Conservation (phyloP, 257 asterid genomes). For the Coffea canephora region DNA sequence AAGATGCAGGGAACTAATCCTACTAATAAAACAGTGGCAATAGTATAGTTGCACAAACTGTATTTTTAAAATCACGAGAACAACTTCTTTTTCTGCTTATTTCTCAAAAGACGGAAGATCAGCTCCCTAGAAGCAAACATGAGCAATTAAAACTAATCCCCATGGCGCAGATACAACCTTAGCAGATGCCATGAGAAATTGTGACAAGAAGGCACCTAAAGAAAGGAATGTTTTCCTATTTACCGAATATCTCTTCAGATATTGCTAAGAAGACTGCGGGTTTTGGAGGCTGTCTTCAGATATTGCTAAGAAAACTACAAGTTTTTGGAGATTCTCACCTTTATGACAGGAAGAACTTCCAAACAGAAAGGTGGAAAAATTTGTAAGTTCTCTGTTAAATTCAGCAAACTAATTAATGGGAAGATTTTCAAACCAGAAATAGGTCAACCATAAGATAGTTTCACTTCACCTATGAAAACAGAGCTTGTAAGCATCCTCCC, state of each 20-base stretch:
- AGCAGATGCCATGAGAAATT: background rate
- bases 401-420: background rate
- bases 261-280: background rate
- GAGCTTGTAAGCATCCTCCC: background rate
- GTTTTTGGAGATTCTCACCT: background rate
- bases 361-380: background rate
- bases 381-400: background rate
- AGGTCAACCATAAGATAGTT: background rate
- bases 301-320: background rate
- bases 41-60: background rate
- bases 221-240: background rate
- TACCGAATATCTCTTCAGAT: background rate
- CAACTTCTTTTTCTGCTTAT: background rate
- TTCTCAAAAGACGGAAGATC: background rate
- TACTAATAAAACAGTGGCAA: background rate
- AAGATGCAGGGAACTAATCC: background rate
- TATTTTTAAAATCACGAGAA: background rate
- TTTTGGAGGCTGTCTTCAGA: background rate
- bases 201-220: background rate
- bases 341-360: background rate
- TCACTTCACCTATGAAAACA: background rate
- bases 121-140: background rate
- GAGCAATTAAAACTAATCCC: constrained; percentile 3
- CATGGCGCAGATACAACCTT: background rate
- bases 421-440: background rate